phyloP scores from a whole-genome alignment of 179 eudicot species.

The Spinacia oleracea region DNA sequence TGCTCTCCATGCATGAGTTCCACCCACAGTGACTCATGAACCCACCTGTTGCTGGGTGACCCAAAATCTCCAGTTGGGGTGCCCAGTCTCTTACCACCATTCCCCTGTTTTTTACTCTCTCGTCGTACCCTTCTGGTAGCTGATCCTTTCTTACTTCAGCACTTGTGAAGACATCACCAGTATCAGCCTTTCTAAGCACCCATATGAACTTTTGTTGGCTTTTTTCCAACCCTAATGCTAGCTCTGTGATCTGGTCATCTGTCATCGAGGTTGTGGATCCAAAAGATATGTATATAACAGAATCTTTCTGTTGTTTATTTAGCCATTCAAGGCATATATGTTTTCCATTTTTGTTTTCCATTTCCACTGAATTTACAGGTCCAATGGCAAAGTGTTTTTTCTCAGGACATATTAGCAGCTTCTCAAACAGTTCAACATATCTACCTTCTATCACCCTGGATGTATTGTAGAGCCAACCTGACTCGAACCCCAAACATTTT shows the following conservation, averaged over 20 bases:
- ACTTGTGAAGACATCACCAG: slow-evolving; percentile 28
- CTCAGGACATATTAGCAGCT: slow-evolving; percentile 8
- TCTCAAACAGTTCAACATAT: slow-evolving; percentile 37
- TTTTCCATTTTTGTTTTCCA: not conserved
- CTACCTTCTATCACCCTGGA: slow-evolving; percentile 35
- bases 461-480: slow-evolving; percentile 42
- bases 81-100: slow-evolving; percentile 44
- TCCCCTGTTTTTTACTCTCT: slow-evolving; percentile 43
- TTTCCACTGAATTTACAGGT: slow-evolving; percentile 30
- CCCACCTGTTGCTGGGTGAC: not conserved
- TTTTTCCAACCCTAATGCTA: slow-evolving; percentile 1
- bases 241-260: slow-evolving; percentile 19
- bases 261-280: slow-evolving; percentile 49
- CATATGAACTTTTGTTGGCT: slow-evolving; percentile 16
- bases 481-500: slow-evolving; percentile 12
- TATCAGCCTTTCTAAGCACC: slow-evolving; percentile 30
- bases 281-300: slow-evolving; percentile 54
- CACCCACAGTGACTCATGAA: slow-evolving; percentile 17
- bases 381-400: slow-evolving; percentile 43
- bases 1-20: slow-evolving; percentile 14
- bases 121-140: slow-evolving; percentile 52
- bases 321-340: slow-evolving; percentile 58
- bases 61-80: slow-evolving; percentile 3
- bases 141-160: not conserved
- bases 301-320: slow-evolving; percentile 8